A percentile compares a stretch with the other conserved stretches of the same genome.
Evolutionary conservation across 176 grass and related monocot genomes (phyloP).

Genomic region (bread wheat (Triticum aestivum)): DNA sequence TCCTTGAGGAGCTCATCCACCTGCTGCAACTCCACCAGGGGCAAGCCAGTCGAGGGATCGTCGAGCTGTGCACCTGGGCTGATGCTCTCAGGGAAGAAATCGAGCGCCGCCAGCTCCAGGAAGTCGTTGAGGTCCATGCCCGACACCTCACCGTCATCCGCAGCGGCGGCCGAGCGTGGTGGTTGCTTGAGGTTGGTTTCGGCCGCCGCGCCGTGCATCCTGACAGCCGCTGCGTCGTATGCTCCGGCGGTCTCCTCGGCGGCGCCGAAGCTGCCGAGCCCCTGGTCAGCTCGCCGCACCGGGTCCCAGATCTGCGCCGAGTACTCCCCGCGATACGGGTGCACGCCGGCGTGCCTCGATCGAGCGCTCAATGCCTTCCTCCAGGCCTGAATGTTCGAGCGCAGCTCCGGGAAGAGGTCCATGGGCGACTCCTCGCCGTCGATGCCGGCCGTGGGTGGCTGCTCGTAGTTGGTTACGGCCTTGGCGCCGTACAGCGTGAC

Average conservation of each 20-base stretch:
- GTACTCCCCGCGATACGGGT: background rate
- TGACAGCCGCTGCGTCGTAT: background rate
- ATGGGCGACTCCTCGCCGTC: background rate
- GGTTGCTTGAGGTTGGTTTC: background rate
- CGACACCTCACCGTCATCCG: background rate
- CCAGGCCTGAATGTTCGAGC: background rate
- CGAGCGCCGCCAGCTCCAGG: background rate
- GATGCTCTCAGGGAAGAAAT: background rate
- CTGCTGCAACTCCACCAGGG: background rate
- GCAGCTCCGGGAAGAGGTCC: background rate
- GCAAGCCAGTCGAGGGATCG: background rate
- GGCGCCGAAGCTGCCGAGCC: slow-evolving; percentile 61
- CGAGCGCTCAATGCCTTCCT: background rate
- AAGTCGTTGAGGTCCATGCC: background rate
- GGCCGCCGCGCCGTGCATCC: background rate
- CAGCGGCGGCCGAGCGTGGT: background rate
- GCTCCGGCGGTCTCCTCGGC: slow-evolving; percentile 50
- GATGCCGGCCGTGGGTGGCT: background rate
- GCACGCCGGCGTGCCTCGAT: too few species aligned
- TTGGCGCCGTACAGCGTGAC: background rate
- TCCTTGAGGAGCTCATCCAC: background rate
- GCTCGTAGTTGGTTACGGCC: background rate
- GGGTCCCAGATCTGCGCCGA: background rate
- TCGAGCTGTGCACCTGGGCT: background rate
- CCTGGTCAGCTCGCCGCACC: background rate